Conservation (phyloP, 1,139 yeast species). For the Kodamaea ohmeri region DNA sequence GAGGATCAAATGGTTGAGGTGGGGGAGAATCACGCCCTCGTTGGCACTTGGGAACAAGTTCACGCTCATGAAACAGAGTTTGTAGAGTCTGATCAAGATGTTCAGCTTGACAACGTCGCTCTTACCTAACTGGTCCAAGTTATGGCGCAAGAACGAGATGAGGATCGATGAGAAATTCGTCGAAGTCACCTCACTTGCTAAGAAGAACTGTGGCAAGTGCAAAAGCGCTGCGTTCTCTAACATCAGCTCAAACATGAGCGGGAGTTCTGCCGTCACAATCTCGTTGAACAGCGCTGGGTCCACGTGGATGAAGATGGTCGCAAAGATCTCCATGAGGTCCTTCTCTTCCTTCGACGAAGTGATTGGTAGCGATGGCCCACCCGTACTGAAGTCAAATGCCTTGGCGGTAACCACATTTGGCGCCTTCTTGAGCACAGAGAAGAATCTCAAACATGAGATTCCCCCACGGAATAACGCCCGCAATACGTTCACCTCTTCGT, state of each 20-base stretch:
- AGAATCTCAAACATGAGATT: constrained; percentile 74
- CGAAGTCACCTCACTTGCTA: constrained; percentile 91
- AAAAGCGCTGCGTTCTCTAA: constrained; percentile 80
- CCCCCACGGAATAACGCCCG: constrained; percentile 82
- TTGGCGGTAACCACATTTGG: constrained; percentile 38
- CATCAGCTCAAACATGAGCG: constrained; percentile 75
- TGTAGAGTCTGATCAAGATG: constrained; percentile 80
- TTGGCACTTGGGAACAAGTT: constrained; percentile 85
- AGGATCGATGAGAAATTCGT: constrained; percentile 90
- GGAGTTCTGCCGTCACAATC: constrained; percentile 78
- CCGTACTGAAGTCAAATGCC: constrained; percentile 61
- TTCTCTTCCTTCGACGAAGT: constrained; percentile 90
- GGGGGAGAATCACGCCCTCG: constrained; percentile 84
- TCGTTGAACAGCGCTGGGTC: constrained; percentile 97
- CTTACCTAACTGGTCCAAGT: constrained; percentile 76
- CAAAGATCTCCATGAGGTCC: constrained; percentile 93
- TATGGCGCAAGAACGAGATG: constrained; percentile 70
- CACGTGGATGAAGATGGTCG: constrained; percentile 87
- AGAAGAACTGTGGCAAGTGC: constrained; percentile 89
- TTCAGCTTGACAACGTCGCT: constrained; percentile 77
- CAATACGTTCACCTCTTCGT: constrained; percentile 78
- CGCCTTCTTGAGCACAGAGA: constrained; percentile 55
- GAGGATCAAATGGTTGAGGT: constrained; percentile 75
- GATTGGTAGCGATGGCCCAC: constrained; percentile 79
- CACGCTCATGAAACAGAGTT: constrained; percentile 93